Percentiles rank a stretch among this genome's conserved stretches.
phyloP scores from a whole-genome alignment of 768 basidiomycete species.

The Calocera viscosa region DNA sequence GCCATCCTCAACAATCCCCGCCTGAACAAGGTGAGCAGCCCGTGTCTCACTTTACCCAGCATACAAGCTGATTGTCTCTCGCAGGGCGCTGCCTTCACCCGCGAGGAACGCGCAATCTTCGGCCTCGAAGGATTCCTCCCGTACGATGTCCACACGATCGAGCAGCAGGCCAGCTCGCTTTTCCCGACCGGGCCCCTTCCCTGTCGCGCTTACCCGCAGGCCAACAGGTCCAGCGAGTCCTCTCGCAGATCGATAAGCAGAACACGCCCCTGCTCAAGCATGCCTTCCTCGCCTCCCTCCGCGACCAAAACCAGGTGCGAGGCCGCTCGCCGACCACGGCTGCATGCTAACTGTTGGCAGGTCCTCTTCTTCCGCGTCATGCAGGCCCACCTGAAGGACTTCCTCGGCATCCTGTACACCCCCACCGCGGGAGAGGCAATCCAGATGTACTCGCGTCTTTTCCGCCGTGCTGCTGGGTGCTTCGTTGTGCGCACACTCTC shows the following conservation, averaged over 20 bases:
- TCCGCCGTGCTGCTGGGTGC: slow-evolving; percentile 64
- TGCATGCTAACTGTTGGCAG: slow-evolving; percentile 44
- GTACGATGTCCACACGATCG: slow-evolving; percentile 15
- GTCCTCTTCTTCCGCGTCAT: slow-evolving; percentile 66
- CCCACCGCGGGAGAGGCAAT: slow-evolving; percentile 72
- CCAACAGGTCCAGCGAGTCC: slow-evolving; percentile 27
- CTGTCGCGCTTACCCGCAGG: slow-evolving; percentile 52
- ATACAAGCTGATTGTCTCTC: not conserved
- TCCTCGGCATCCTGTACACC: slow-evolving; percentile 67
- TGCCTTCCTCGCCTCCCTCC: slow-evolving; percentile 51
- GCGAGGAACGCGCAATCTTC: slow-evolving; percentile 54
- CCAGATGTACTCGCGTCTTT: slow-evolving; percentile 70
- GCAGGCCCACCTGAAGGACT: slow-evolving; percentile 44
- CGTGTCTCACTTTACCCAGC: too few species aligned
- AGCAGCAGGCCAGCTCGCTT: not conserved
- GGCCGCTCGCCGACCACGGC: not conserved
- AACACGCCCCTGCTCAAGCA: slow-evolving; percentile 47
- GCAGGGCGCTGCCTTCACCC: slow-evolving; percentile 59
- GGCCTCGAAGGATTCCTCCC: slow-evolving; percentile 35
- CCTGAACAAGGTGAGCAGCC: slow-evolving; percentile 43
- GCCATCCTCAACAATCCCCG: slow-evolving; percentile 51
- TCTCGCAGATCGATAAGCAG: slow-evolving; percentile 27
- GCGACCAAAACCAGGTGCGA: not conserved
- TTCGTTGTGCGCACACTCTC: slow-evolving; percentile 24
- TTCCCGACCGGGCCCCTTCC: slow-evolving; percentile 40